These are phyloP conservation scores for Solanum aculeatissimum DNA, from an alignment of 305 asterid genomes.

Conservation along the genomic window DNA sequence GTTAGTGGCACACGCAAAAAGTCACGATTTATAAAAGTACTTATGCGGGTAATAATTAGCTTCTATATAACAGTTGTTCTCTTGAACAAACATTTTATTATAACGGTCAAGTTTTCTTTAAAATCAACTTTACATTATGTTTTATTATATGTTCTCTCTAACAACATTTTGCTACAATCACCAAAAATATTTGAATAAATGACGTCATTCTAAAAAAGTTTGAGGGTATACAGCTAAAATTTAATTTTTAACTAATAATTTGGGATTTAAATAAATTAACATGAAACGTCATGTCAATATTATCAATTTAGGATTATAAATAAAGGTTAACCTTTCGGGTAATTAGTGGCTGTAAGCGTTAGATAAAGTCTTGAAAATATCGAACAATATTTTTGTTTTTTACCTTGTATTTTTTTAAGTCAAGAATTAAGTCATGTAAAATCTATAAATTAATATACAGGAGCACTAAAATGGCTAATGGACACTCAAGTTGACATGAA, in stretches of 20 bases:
- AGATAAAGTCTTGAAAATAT: background rate
- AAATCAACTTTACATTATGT: no score
- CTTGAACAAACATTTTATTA: no score
- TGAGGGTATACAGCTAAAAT: background rate
- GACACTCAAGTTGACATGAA: background rate
- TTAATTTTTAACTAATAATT: background rate
- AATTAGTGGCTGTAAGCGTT: background rate
- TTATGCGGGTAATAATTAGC: background rate
- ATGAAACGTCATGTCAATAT: background rate
- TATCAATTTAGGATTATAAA: background rate
- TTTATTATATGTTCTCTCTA: background rate
- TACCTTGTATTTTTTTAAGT: background rate
- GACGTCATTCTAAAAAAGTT: background rate
- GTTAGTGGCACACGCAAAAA: background rate
- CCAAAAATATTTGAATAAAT: background rate
- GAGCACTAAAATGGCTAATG: background rate
- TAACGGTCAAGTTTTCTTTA: background rate
- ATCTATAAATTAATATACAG: background rate
- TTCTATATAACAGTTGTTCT: no score
- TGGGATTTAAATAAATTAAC: background rate
- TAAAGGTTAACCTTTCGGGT: background rate
- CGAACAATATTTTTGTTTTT: background rate
- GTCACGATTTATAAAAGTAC: background rate
- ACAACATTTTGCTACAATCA: background rate
- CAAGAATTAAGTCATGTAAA: background rate